Conservation (phyloP, 2,329 filamentous ascomycete species). For the Diaporthe amygdali region DNA sequence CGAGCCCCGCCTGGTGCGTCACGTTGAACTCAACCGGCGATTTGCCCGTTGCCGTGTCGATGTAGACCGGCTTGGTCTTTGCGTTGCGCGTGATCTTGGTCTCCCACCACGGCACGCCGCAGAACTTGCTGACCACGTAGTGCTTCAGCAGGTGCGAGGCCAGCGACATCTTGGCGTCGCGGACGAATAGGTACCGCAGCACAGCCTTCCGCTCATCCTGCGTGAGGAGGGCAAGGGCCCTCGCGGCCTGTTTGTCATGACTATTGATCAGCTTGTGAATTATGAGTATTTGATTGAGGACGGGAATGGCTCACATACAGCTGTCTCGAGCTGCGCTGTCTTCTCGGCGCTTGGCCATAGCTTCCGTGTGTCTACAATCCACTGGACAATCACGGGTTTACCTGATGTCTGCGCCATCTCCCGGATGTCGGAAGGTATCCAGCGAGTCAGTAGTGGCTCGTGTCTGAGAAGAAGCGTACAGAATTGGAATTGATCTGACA, state of each 20-base stretch:
- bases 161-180: constrained; percentile 77
- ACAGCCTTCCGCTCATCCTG: constrained; percentile 61
- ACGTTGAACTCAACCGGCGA: constrained; percentile 73
- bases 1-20: constrained; percentile 78
- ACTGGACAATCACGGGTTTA: constrained; percentile 56
- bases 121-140: constrained; percentile 65
- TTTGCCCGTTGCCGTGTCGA: constrained; percentile 50
- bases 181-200: constrained; percentile 67
- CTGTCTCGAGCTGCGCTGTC: constrained; percentile 52
- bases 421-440: neutral
- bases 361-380: constrained; percentile 64
- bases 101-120: constrained; percentile 64
- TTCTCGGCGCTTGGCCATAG: constrained; percentile 60
- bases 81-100: constrained; percentile 62
- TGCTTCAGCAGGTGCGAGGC: constrained; percentile 78
- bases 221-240: constrained; percentile 57
- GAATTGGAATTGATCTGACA: neutral
- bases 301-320: constrained; percentile 41
- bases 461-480: neutral
- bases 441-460: constrained; percentile 17
- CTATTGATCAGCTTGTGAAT: neutral
- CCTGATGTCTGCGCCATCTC: constrained; percentile 24
- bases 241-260: constrained; percentile 49
- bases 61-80: constrained; percentile 59
- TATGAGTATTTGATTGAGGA: neutral